Evolutionary conservation across 2,329 filamentous ascomycete species (phyloP), one percentile per base, ranked within the genome.

Genomic region (Pseudohalonectria lignicola): DNA sequence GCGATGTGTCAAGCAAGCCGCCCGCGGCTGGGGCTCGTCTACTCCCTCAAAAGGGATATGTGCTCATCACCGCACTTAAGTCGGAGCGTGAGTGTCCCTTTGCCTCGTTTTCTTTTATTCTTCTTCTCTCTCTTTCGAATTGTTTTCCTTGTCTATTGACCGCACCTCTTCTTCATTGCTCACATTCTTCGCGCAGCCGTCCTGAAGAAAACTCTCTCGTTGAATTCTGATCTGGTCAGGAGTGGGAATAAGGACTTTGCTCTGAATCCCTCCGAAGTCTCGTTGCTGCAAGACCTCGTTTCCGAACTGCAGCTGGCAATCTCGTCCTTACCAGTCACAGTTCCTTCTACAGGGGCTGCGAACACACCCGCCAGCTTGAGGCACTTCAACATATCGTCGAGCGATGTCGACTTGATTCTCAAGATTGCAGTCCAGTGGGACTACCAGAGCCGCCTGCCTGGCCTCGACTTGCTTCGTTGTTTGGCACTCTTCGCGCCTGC

Each of bases 381-480:
- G n/a, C n/a, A n/a, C n/a, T n/a, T n/a, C n/a, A n/a, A n/a, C n/a
- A n/a, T n/a, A n/a, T n/a, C n/a, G n/a, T n/a, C n/a, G n/a, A n/a
- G n/a, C n/a, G n/a, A n/a, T n/a, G n/a, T n/a, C n/a, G n/a, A n/a
- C n/a, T n/a, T 86, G 0, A 66, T 87, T 5, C 62, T 86, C 41
- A 85, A 79, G 50, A 71, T 93, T 38, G 74, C 79, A 15, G 86
- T 83, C 0, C 59, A 68, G 23, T 98, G 92, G 92, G 82, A 88
- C 3, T 78, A 82, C 38, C 68, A 78, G 11, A 83, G 86, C 47
- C 80, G 87, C 33, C 70, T 98, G 0, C 84, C 92, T 1, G 85
- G 79, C 11, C 72, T 98, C 1, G 92, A 96, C 55, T 67, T 96
- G 2, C 69, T 96, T 5, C 84, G 92, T n/a, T 78, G 93, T 35